phyloP scores from a whole-genome alignment of 805 yeast genomes.

The Brettanomyces naardenensis region DNA sequence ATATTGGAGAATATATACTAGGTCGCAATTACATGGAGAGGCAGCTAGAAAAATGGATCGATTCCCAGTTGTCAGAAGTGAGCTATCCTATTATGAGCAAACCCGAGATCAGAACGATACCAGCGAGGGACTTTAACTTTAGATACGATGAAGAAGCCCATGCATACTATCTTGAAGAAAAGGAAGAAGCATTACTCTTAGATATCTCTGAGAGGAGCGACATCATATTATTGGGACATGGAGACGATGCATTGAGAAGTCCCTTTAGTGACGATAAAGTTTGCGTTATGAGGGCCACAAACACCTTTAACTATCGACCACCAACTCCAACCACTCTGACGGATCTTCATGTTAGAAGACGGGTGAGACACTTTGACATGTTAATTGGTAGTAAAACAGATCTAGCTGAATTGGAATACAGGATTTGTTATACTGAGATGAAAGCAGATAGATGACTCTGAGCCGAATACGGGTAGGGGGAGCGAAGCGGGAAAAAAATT shows the following conservation, averaged over 20 bases:
- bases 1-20: neutral
- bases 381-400: neutral
- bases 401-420: conserved; percentile 5
- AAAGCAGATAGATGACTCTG: neutral
- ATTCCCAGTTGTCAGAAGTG: conserved; percentile 4
- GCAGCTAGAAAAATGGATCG: conserved; percentile 11
- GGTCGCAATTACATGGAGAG: conserved; percentile 8
- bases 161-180: conserved; percentile 10
- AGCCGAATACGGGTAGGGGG: too few relatives aligned
- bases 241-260: neutral
- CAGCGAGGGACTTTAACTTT: conserved; percentile 8
- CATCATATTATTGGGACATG: conserved; percentile 13
- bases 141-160: conserved; percentile 10
- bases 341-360: neutral
- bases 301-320: neutral
- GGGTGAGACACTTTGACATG: neutral
- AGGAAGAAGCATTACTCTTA: conserved; percentile 10
- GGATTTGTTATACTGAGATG: neutral
- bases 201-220: conserved; percentile 14
- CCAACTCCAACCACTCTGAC: neutral
- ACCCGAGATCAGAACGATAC: conserved; percentile 14
- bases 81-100: conserved; percentile 16
- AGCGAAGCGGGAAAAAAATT: too few relatives aligned
- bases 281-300: neutral
- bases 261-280: conserved; percentile 1